phyloP scores from a whole-genome alignment of 768 basidiomycete genomes.

The Candolleomyces eurysporus region DNA sequence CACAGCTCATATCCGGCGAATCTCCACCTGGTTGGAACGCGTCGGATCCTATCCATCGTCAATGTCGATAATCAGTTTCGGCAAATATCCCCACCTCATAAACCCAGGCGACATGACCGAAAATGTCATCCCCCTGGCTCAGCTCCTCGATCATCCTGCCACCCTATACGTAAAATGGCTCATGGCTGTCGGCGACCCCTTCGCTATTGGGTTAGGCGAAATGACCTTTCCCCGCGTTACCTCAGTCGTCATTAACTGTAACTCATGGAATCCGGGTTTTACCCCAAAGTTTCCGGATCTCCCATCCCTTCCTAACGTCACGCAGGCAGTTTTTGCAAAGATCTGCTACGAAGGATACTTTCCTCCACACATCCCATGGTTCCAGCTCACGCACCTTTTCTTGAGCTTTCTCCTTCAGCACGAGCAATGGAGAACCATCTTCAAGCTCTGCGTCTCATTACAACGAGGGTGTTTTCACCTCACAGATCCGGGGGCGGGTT shows the following conservation, averaged over 20 bases:
- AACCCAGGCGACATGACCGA: background rate
- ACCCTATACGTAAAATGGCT: background rate
- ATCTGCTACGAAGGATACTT: background rate
- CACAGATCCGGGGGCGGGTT: background rate
- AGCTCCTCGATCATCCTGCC: background rate
- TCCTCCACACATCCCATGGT: background rate
- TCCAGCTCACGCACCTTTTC: slow-evolving; percentile 1
- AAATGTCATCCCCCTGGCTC: background rate
- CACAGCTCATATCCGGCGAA: background rate
- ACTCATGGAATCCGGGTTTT: background rate
- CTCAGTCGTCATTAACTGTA: background rate
- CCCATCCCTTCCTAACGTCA: background rate
- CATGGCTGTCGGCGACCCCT: background rate
- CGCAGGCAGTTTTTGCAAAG: background rate
- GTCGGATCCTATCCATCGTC: background rate
- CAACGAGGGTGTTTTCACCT: background rate
- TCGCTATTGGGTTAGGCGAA: background rate
- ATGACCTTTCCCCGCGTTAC: background rate
- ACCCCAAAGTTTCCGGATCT: background rate
- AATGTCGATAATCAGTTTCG: background rate
- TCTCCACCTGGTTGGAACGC: background rate
- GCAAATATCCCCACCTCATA: background rate
- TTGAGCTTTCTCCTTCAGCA: background rate
- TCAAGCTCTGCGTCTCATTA: background rate
- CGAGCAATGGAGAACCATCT: background rate